phyloP scores from a whole-genome alignment of 1,284 basidiomycete genomes.

The Ceraceosorus bombacis region DNA sequence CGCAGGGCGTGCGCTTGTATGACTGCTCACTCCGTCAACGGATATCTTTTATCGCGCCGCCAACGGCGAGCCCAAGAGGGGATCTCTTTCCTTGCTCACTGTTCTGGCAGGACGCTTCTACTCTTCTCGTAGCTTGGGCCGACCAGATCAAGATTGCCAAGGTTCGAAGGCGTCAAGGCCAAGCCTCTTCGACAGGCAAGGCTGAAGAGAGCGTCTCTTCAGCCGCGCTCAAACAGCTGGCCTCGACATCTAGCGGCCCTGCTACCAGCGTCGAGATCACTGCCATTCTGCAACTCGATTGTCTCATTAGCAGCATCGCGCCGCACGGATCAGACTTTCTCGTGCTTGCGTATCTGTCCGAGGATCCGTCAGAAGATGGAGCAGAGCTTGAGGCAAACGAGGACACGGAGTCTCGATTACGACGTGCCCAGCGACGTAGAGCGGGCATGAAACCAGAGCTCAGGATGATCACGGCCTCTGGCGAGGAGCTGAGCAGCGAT shows the following conservation, averaged over 20 bases:
- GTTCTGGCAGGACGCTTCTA: conserved; percentile 78
- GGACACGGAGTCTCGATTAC: conserved; percentile 2
- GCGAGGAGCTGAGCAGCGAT: conserved; percentile 83
- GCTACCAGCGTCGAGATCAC: conserved; percentile 65
- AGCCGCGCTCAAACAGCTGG: conserved; percentile 17
- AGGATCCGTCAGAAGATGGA: conserved; percentile 30
- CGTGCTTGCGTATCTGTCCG: conserved; percentile 62
- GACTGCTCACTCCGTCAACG: conserved; percentile 71
- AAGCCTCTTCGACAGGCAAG: background rate
- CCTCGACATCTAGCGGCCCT: background rate
- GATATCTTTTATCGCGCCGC: conserved; percentile 79
- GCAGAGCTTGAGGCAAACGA: conserved; percentile 55
- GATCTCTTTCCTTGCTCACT: conserved; percentile 89
- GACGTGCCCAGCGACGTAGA: conserved; percentile 58
- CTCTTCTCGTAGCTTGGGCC: conserved; percentile 88
- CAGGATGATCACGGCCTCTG: conserved; percentile 75
- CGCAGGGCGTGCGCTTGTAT: conserved; percentile 80
- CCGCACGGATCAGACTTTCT: conserved; percentile 66
- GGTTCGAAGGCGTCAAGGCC: conserved; percentile 17
- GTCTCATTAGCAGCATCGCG: conserved; percentile 85
- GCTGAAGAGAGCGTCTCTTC: no score
- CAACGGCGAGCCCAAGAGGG: conserved; percentile 70
- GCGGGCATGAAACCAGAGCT: conserved; percentile 82
- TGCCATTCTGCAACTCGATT: conserved; percentile 85
- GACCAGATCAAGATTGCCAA: conserved; percentile 80